A percentile compares a stretch with the other conserved stretches of the same genome.
phyloP scores from a whole-genome alignment of 2,329 filamentous ascomycete genomes.

The Didymella pomorum region DNA sequence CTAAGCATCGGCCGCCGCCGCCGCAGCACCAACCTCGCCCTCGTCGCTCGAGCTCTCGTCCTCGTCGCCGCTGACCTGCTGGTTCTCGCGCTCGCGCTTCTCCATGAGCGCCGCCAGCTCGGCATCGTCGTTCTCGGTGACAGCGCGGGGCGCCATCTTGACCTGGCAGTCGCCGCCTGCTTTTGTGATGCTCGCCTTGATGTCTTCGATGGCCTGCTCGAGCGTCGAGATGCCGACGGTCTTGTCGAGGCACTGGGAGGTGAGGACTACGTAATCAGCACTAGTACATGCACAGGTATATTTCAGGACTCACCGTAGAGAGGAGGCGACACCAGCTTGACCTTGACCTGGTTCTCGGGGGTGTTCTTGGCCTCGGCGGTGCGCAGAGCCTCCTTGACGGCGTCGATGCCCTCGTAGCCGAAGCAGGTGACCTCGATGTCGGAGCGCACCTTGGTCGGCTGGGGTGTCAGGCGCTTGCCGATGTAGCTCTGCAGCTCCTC shows the following conservation, averaged over 20 bases:
- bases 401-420: slow-evolving; percentile 97
- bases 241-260: slow-evolving; percentile 96
- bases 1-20: slow-evolving; percentile 47
- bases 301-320: slow-evolving; percentile 66
- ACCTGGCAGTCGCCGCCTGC: slow-evolving; percentile 83
- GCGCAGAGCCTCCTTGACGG: slow-evolving; percentile 90
- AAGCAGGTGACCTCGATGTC: slow-evolving; percentile 76
- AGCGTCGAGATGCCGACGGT: slow-evolving; percentile 80
- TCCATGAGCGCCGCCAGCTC: slow-evolving; percentile 98
- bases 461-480: slow-evolving; percentile 93
- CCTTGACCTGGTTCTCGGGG: slow-evolving; percentile 92
- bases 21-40: slow-evolving; percentile 64
- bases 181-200: slow-evolving; percentile 78
- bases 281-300: neutral
- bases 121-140: slow-evolving; percentile 97
- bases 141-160: slow-evolving; percentile 99
- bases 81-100: slow-evolving; percentile 97
- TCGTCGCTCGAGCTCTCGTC: slow-evolving; percentile 95
- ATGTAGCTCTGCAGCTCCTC: slow-evolving; percentile 96
- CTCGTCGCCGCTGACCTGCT: slow-evolving; percentile 97
- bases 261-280: slow-evolving; percentile 69
- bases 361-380: slow-evolving; percentile 94
- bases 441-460: slow-evolving; percentile 98
- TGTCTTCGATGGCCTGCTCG: slow-evolving; percentile 88
- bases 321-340: slow-evolving; percentile 96